Evolutionary conservation across 441 rosid species (phyloP).

Genomic region (Pelargonium myrrhifolium): DNA sequence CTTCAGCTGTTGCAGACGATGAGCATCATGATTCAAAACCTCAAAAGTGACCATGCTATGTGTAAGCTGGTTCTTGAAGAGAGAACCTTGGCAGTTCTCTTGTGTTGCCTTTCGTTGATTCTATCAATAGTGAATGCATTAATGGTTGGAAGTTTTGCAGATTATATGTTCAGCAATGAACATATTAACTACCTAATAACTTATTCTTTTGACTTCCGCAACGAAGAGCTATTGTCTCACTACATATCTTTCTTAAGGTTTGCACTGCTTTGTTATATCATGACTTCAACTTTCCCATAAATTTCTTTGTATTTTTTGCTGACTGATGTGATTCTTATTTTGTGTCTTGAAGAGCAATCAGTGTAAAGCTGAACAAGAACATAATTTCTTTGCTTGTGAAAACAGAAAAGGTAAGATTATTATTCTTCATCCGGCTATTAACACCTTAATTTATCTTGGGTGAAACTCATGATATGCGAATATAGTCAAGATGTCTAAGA

Average conservation of each 20-base stretch:
- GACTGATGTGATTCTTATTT: conserved; percentile 16
- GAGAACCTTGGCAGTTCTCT: not conserved
- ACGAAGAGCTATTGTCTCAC: conserved; percentile 89
- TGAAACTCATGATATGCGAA: not conserved
- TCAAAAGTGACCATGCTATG: conserved; percentile 83
- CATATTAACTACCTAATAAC: conserved; percentile 88
- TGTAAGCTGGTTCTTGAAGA: conserved; percentile 32
- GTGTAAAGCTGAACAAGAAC: conserved; percentile 79
- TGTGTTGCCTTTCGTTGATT: conserved; percentile 2
- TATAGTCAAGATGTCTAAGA: too few relatives aligned
- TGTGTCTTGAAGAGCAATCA: conserved; percentile 64
- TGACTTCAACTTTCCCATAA: not conserved
- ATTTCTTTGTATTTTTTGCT: conserved; percentile 16
- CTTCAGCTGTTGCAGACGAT: conserved; percentile 94
- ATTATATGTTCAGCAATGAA: conserved; percentile 94
- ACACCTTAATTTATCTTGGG: not conserved
- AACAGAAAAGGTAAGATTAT: conserved; percentile 70
- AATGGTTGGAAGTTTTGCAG: conserved; percentile 43
- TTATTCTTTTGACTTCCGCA: conserved; percentile 76
- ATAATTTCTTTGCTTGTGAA: conserved; percentile 86
- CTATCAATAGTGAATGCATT: conserved; percentile 5
- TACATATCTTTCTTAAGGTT: conserved; percentile 95
- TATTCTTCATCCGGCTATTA: conserved; percentile 16
- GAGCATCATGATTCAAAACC: conserved; percentile 96
- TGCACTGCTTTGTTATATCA: conserved; percentile 23